Evolutionary conservation across 176 grass and related monocot genomes (phyloP).

Genomic region (Lolium perenne): DNA sequence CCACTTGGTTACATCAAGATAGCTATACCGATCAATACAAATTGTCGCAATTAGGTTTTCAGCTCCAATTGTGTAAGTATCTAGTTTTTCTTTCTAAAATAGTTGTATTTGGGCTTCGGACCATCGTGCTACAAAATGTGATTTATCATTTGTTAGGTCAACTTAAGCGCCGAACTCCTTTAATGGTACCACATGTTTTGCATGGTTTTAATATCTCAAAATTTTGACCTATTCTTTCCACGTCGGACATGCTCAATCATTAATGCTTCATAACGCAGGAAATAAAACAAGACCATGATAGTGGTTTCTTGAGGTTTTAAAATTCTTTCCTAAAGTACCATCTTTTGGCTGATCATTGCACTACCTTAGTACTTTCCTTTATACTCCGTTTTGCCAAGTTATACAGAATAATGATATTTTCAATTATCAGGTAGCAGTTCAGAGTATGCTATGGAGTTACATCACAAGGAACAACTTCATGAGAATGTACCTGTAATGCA

Average conservation of each 20-base stretch:
- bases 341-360: constrained; percentile 18
- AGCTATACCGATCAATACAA: neutral
- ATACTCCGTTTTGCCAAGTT: constrained; percentile 9
- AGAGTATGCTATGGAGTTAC: constrained; percentile 90
- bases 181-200: constrained; percentile 12
- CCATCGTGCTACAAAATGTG: constrained; percentile 4
- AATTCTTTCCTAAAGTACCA: constrained; percentile 22
- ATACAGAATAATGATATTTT: constrained; percentile 19
- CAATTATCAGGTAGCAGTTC: constrained; percentile 65
- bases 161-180: neutral
- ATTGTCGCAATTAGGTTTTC: neutral
- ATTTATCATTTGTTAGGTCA: neutral
- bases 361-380: constrained; percentile 4
- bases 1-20: constrained; percentile 21
- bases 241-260: neutral
- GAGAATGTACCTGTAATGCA: constrained; percentile 90
- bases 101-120: neutral
- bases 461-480: constrained; percentile 97
- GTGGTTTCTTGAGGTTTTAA: constrained; percentile 21
- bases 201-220: neutral
- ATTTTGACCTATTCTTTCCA: constrained; percentile 38
- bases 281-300: constrained; percentile 22
- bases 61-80: neutral
- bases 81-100: neutral
- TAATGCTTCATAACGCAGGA: constrained; percentile 13